A percentile compares a stretch with the other conserved stretches of the same genome.
These are phyloP conservation scores for Kodamaea neixiangensis DNA, from an alignment of 805 yeast genomes.

Conservation along the genomic window DNA sequence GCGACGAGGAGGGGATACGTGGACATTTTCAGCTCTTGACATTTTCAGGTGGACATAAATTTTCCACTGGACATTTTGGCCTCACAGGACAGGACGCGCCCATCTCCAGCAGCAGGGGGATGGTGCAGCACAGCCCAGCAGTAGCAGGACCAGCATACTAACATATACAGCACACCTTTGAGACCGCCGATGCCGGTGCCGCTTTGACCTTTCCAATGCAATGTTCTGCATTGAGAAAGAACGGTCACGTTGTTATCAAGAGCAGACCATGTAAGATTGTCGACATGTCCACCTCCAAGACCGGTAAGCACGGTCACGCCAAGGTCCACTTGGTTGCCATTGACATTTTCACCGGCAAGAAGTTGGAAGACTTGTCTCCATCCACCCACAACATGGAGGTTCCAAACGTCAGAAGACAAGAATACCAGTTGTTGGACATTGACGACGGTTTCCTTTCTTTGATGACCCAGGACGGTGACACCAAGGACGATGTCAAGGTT, in stretches of 20 bases:
- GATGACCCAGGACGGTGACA: slow-evolving; percentile 96
- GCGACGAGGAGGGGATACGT: not conserved
- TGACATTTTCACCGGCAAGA: slow-evolving; percentile 98
- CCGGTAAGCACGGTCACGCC: slow-evolving; percentile 99
- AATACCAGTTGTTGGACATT: slow-evolving; percentile 95
- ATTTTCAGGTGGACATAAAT: not conserved
- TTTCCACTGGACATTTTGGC: not conserved
- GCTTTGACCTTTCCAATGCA: slow-evolving; percentile 98
- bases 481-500: slow-evolving; percentile 98
- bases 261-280: slow-evolving; percentile 99
- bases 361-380: slow-evolving; percentile 99
- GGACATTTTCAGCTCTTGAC: not conserved
- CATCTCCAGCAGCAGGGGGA: no score
- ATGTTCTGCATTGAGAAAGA: slow-evolving; percentile 99
- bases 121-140: no score
- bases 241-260: slow-evolving; percentile 98
- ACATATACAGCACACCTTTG: slow-evolving; percentile 78
- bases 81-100: not conserved
- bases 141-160: slow-evolving; percentile 23
- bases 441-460: slow-evolving; percentile 97
- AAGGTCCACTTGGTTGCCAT: slow-evolving; percentile 99
- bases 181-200: slow-evolving; percentile 98
- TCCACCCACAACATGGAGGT: slow-evolving; percentile 99
- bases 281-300: slow-evolving; percentile 99
- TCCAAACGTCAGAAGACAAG: slow-evolving; percentile 94